Conservation (phyloP, 2,329 filamentous ascomycete genomes). For the Endothia cerciana region DNA sequence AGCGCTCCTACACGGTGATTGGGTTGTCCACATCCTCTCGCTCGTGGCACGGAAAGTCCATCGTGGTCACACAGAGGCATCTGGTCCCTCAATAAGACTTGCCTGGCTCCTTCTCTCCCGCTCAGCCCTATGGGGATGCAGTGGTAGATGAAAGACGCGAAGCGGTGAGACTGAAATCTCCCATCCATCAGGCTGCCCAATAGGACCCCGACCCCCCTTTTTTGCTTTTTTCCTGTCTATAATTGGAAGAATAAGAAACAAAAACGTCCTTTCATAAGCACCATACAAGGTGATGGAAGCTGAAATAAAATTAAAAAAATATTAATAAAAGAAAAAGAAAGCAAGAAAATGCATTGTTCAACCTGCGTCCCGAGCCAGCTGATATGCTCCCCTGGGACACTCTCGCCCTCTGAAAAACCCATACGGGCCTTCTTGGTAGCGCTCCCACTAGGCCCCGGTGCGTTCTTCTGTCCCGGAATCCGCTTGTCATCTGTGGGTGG, state of each 20-base stretch:
- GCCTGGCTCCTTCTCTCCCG: not conserved
- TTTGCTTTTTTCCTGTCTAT: not conserved
- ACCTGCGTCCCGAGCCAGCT: not conserved
- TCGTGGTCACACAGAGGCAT: not conserved
- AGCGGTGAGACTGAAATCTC: not conserved
- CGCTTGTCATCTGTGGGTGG: not conserved
- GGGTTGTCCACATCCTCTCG: not conserved
- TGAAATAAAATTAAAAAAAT: too few relatives aligned
- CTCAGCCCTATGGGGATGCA: not conserved
- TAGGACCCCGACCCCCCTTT: not conserved
- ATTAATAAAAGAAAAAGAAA: too few relatives aligned
- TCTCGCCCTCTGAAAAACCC: too few relatives aligned
- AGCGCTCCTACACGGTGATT: not conserved
- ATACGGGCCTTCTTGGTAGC: too few relatives aligned
- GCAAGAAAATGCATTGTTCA: too few relatives aligned
- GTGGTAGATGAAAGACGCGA: not conserved
- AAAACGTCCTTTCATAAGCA: too few relatives aligned
- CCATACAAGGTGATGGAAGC: too few relatives aligned
- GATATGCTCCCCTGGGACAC: too few relatives aligned
- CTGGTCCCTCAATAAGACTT: not conserved
- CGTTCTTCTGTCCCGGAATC: too few relatives aligned
- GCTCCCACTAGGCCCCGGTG: too few relatives aligned
- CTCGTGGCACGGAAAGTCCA: not conserved
- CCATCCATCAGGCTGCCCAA: not conserved
- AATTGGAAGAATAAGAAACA: not conserved